These are phyloP conservation scores for Colletotrichum tanaceti DNA, from an alignment of 2,329 filamentous ascomycete genomes.

Conservation along the genomic window DNA sequence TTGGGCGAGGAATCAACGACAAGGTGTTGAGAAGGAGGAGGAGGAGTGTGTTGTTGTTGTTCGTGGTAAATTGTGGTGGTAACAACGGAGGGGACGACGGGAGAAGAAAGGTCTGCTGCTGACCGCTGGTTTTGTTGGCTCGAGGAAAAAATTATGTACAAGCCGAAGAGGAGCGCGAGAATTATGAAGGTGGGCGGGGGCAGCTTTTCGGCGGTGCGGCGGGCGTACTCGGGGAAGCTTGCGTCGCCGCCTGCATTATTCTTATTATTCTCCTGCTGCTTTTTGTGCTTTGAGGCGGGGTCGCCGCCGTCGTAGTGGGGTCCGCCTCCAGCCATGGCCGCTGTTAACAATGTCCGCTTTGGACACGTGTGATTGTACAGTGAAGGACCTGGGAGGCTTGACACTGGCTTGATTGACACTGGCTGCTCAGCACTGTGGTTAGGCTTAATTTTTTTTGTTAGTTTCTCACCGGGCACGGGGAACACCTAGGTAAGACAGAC, in stretches of 20 bases:
- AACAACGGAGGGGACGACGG: conserved; percentile 34
- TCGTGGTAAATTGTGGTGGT: conserved; percentile 40
- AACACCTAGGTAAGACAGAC: no score
- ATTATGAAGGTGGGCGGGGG: conserved; percentile 58
- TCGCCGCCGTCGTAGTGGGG: conserved; percentile 49
- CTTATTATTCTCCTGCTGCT: conserved; percentile 40
- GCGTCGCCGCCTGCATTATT: conserved; percentile 36
- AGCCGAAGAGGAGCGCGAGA: conserved; percentile 52
- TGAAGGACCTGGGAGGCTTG: conserved; percentile 24
- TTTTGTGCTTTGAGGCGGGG: conserved; percentile 48
- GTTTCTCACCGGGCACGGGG: no score
- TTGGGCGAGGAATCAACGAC: conserved; percentile 52
- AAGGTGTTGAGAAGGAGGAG: conserved; percentile 39
- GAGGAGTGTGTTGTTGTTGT: conserved; percentile 44
- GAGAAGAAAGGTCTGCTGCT: conserved; percentile 45
- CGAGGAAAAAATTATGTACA: conserved; percentile 52
- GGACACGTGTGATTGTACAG: conserved; percentile 17
- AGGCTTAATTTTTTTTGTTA: conserved; percentile 13
- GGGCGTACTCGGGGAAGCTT: conserved; percentile 38
- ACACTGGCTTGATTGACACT: conserved; percentile 16
- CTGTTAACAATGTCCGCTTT: not conserved
- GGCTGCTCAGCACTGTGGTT: conserved; percentile 10
- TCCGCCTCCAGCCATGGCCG: conserved; percentile 45
- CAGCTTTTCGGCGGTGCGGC: conserved; percentile 53
- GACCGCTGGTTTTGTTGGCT: conserved; percentile 42